Base-by-base conservation (phyloP, 202 grass and related monocot species). In the Panicum virgatum region DNA sequence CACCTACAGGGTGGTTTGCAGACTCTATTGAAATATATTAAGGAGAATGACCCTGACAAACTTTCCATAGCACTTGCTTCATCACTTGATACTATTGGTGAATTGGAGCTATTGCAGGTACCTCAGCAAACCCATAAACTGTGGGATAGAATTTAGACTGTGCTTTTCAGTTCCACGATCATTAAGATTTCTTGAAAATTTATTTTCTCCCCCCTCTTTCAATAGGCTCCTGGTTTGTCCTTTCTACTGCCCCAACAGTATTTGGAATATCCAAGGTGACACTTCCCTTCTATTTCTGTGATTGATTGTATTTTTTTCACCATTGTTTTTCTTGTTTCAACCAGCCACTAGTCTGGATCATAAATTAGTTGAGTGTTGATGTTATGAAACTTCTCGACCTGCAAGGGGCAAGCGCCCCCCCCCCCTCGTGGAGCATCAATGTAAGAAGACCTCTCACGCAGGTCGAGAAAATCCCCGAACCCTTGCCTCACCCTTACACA, bases 51-150 rank as follows among this genome's bases (percentile, higher is more conserved):
- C 60, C 88, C 90, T 36, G 95, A 94, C 84, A 97, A 83, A 72
- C 88, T 94, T 72, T 98, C 95, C 30, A 20, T 98, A 51, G 75
- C 82, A 13, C 95, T 98, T 71, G 92, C 95, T 79, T 91, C 86
- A 9, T 91, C 92, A 76, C 95, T 98, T 34, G 92, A 94, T 76
- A 94, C 79, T 22, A 26, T 98, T 77, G 92, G 76, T 66, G 86
- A 98, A 82, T 47, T 98, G 76, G 95, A 98, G 80, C 59, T 98
- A 51, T 79, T 98, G 61, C 95, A 94, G 84, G 92, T 97, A 79
- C 48, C 26, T 53, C 15, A 27, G 2, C 69, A 15, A 57, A 81
- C 79, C 60, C 48, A 47, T 16, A 64, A 67, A 71, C 29, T 53
- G 19, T 67, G 76, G 25, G 20, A 56, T 25, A 44, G 4, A 38